Conservation (phyloP, 805 yeast species). For the Lachancea meyersii region DNA sequence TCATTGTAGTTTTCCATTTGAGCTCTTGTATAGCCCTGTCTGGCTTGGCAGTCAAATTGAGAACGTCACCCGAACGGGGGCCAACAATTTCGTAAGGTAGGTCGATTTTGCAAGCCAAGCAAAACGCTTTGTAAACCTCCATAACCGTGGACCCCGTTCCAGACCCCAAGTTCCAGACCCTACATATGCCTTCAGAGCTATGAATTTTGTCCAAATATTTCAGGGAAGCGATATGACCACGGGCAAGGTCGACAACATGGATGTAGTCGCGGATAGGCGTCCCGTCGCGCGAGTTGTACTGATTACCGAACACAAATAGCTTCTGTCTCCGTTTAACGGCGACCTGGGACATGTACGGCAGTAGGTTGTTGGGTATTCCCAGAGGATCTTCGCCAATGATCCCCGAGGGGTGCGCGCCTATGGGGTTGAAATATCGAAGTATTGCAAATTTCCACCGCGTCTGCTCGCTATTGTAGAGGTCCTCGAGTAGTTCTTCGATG, state of each 20-base stretch:
- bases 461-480: constrained; percentile 41
- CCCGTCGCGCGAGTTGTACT: constrained; percentile 67
- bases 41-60: constrained; percentile 67
- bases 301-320: constrained; percentile 63
- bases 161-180: constrained; percentile 82
- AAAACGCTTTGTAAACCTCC: constrained; percentile 61
- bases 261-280: constrained; percentile 79
- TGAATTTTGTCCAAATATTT: constrained; percentile 38
- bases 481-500: constrained; percentile 57
- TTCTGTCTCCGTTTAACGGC: constrained; percentile 66
- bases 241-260: constrained; percentile 73
- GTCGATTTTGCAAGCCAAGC: constrained; percentile 54
- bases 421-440: constrained; percentile 75
- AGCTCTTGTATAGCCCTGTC: constrained; percentile 60
- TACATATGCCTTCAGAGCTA: constrained; percentile 44
- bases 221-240: constrained; percentile 70
- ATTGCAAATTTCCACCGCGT: constrained; percentile 48
- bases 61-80: constrained; percentile 72
- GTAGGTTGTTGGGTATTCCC: constrained; percentile 68
- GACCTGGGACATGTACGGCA: constrained; percentile 73
- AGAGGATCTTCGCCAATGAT: constrained; percentile 74
- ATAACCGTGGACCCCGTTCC: constrained; percentile 76
- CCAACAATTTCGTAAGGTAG: constrained; percentile 60
- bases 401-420: constrained; percentile 82
- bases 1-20: constrained; percentile 51